phyloP scores from a whole-genome alignment of 495 filamentous ascomycete genomes.

The Daldinia bambusicola region DNA sequence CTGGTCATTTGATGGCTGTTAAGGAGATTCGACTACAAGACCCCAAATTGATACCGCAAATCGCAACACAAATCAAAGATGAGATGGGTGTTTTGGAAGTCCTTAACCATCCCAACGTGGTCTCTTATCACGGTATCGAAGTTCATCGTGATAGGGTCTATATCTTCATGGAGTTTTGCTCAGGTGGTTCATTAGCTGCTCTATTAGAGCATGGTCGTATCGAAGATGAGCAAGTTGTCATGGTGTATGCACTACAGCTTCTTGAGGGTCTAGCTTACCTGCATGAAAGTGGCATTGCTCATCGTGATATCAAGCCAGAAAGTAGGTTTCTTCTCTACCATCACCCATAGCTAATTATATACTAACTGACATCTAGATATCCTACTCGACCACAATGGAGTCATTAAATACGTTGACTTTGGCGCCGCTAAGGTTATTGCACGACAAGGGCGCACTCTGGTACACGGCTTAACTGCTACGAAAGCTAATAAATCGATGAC shows the following conservation, averaged over 20 bases:
- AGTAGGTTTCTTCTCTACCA: conserved; percentile 64
- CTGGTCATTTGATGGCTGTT: conserved; percentile 95
- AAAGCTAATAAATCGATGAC: conserved; percentile 92
- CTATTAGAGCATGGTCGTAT: conserved; percentile 95
- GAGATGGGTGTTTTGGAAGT: conserved; percentile 97
- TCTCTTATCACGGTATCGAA: conserved; percentile 97
- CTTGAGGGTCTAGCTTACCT: conserved; percentile 95
- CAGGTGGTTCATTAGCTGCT: conserved; percentile 89
- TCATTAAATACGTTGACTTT: conserved; percentile 99
- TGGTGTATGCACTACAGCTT: conserved; percentile 96
- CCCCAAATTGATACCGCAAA: conserved; percentile 92
- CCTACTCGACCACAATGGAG: conserved; percentile 94
- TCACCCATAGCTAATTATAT: background rate
- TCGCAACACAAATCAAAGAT: conserved; percentile 92
- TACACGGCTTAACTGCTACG: conserved; percentile 65
- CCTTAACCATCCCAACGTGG: conserved; percentile 95
- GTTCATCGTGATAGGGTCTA: conserved; percentile 98
- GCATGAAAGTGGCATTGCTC: conserved; percentile 87
- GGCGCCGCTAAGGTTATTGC: conserved; percentile 98
- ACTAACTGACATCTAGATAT: conserved; percentile 69
- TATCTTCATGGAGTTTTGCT: conserved; percentile 99
- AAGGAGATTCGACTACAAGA: conserved; percentile 98
- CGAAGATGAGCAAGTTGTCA: conserved; percentile 97
- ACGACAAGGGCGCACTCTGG: conserved; percentile 87
- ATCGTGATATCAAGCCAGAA: conserved; percentile 98